Evolutionary conservation across 352 stramenopile genomes (phyloP), one percentile per base, ranked within the genome.

Genomic region (Saprolegnia diclina): DNA sequence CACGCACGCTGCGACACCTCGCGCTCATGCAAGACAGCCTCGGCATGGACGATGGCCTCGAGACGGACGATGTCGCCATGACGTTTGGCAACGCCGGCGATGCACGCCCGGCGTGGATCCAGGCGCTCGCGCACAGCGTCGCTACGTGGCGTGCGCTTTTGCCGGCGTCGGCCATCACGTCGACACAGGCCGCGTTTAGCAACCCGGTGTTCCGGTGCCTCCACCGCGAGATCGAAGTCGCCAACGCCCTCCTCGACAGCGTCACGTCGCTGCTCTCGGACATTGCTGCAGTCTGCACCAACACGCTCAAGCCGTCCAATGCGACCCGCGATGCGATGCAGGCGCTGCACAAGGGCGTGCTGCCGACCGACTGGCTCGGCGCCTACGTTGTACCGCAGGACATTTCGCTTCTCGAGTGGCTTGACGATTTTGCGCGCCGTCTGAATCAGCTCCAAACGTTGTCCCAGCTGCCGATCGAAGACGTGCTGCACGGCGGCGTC

Each of bases 191-290:
- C 5, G 77, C 87, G 38, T 90, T 96, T 42, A 77, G 73, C 37
- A 91, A 97, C 67, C 90, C 91, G n/a, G 85, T 98, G 50, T 94
- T 92, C 74, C 91, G 92, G 52, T 97, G 87, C 67, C 81, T 98
- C 72, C 84, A 91, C 75, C 87, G 94, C 46, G 92, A 98, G 71
- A 71, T 92, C 29, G 82, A 92, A 63, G 68, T 90, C 7, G 92
- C 85, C n/a, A 73, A 76, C 0, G 68, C 79, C 22, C 88, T 90
- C 50, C 61, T 98, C 14, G 38, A 40, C 26, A 81, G 69, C n/a
- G 81, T 98, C 29, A 76, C 79, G 26, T 71, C 66, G 10, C 73
- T 97, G 57, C 76, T 98, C 4, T 64, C 74, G 32, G 83, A 77
- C 0, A 80, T 97, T 35, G 74, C 87, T 55, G 76, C 75, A 0